Evolutionary conservation across 176 grass and related monocot species (phyloP), one percentile per base, ranked within the genome.

Genomic region (Carex myosuroides): DNA sequence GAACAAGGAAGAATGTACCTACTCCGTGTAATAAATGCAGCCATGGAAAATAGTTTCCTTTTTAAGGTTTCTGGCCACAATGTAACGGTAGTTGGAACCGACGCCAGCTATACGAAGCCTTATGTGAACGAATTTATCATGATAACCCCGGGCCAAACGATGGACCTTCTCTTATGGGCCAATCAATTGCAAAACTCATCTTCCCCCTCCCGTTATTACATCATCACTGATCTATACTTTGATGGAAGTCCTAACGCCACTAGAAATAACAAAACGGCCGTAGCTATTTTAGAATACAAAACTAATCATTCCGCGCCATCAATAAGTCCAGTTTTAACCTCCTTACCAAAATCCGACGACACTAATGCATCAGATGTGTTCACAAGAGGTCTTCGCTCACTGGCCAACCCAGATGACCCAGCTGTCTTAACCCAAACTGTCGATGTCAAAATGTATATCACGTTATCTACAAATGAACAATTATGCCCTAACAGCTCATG

Each of bases 61-160:
- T 84, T 97, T 84, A 92, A 72, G 77, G 17, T 91, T 80, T 90
- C 90, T 85, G 80, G 88, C 0, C 94, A 97, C 87, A 74, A 70
- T 50, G 84, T 97, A 83, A 97, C 92, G 18, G 91, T 97, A 18
- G 92, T 97, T 26, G 94, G 90, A 60, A 84, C 87, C 3, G 94
- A 97, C 72, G 94, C 74, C 7, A 81, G 85, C 80, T 97, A 97
- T 87, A 97, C 90, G 48, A 62, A 89, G 29, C 91, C 88, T 73
- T 87, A 90, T 29, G 84, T 77, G 41, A 97, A 91, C 10, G 92
- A 97, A 66, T 88, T 88, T 63, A 86, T 97, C 8, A 88, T 97
- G 84, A 63, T 97, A 33, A 84, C 91, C 33, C 90, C 94, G 13
- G 94, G 94, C 1, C 92, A 97, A 60, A 92, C 94, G 41, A 90